phyloP scores from a whole-genome alignment of 2,329 filamentous ascomycete species.

The Reticulascus tulasneorum region DNA sequence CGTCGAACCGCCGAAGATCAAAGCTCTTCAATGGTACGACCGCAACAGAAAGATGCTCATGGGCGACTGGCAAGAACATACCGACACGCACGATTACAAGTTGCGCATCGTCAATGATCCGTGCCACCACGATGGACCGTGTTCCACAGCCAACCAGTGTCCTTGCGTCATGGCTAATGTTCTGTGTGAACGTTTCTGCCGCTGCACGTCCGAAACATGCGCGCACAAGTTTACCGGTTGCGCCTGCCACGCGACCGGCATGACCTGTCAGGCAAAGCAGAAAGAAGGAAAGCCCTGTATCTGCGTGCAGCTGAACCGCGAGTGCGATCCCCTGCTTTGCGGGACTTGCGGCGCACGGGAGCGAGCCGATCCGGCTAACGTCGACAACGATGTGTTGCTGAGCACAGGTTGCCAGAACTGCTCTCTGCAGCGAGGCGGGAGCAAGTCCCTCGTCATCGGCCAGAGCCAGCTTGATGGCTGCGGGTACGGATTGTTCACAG shows the following conservation, averaged over 20 bases:
- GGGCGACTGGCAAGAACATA: conserved; percentile 53
- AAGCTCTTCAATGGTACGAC: conserved; percentile 52
- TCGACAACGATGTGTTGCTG: conserved; percentile 53
- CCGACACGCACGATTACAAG: conserved; percentile 51
- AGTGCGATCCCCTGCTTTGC: conserved; percentile 78
- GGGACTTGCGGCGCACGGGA: conserved; percentile 64
- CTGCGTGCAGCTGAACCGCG: conserved; percentile 68
- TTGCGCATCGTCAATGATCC: conserved; percentile 57
- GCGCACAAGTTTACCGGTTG: conserved; percentile 64
- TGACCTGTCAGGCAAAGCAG: conserved; percentile 52
- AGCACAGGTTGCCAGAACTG: conserved; percentile 67
- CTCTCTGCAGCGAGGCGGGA: conserved; percentile 61
- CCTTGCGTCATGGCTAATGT: conserved; percentile 58
- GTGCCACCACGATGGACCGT: conserved; percentile 67
- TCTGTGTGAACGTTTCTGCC: conserved; percentile 70
- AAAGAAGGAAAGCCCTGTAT: conserved; percentile 59
- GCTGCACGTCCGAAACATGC: conserved; percentile 56
- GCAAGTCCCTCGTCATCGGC: conserved; percentile 65
- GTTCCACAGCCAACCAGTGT: conserved; percentile 53
- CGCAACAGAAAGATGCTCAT: conserved; percentile 50
- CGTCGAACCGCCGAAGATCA: conserved; percentile 30
- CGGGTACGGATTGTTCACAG: conserved; percentile 73
- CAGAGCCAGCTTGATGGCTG: conserved; percentile 63
- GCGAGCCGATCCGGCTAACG: conserved; percentile 65
- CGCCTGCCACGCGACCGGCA: conserved; percentile 58